Base-by-base conservation (phyloP, 495 filamentous ascomycete species). In the Pseudoneurospora amorphoporcata region DNA sequence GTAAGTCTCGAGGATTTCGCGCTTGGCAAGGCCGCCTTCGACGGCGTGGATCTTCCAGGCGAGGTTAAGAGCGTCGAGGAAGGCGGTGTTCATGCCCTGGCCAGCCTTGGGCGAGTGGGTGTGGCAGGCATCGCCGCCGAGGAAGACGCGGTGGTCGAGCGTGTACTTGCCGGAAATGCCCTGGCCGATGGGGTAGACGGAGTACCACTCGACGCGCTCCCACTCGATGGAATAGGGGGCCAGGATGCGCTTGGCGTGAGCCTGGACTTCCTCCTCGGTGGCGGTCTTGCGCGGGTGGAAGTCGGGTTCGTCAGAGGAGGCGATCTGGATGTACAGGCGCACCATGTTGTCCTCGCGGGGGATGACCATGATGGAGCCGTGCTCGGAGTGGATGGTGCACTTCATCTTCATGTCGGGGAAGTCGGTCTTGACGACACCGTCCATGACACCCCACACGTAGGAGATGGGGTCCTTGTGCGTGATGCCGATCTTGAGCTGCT, bases 321-420 rank as follows among this genome's bases (percentile, higher is more conserved):
- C 90, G 72, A 94, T 85, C 81, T 94, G 90, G 72, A 94, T 91
- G 77, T 94, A 94, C 47, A 93, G 77, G 9, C 91, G 87, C 8
- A 91, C 91, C 88, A 94, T 89, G 76, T 89, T 89, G 43, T 89
- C 81, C 79, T 94, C 91, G 68, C 91, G 87, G 6, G 91, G 91
- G 72, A 94, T 92, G 70, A 91, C 90, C 81, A 94, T 88, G 72
- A 93, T 90, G 16, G 91, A 92, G 29, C 91, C 91, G 47, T 87
- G 79, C 76, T 87, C 83, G 19, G 90, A 90, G 72, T 91, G 88
- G 71, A 94, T 89, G 1, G 91, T 96, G 82, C 93, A 96, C 88
- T 97, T 97, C 86, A 94, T 95, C 93, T 88, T 88, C 76, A 94
- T 87, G 77, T 94, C 91, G 10, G 91, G 91, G 76, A 94, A 94